phyloP scores from a whole-genome alignment of 768 basidiomycete species.

The Pholiota conissans region DNA sequence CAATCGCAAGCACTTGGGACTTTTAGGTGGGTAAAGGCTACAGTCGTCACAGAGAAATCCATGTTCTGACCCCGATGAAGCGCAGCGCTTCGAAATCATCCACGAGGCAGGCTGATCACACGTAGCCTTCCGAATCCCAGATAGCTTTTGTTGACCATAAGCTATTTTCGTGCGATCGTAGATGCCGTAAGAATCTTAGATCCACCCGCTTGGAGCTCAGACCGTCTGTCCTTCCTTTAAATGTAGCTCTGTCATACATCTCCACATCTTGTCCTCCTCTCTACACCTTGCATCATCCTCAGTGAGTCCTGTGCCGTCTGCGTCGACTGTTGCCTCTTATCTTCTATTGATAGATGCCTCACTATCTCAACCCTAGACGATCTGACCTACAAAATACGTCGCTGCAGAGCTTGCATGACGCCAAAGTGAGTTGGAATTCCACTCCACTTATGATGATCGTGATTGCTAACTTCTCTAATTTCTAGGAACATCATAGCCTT shows the following conservation, averaged over 20 bases:
- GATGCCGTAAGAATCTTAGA: not conserved
- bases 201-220: not conserved
- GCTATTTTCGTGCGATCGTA: not conserved
- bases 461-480: not conserved
- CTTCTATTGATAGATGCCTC: not conserved
- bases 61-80: not conserved
- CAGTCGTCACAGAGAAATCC: not conserved
- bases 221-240: not conserved
- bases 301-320: not conserved
- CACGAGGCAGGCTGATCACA: not conserved
- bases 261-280: not conserved
- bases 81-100: not conserved
- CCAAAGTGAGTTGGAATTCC: not conserved
- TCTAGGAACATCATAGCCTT: not conserved
- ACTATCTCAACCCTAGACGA: not conserved
- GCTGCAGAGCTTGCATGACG: not conserved
- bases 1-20: not conserved
- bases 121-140: not conserved
- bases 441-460: not conserved
- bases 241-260: not conserved
- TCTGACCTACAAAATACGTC: not conserved
- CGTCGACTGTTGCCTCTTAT: not conserved
- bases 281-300: not conserved
- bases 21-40: not conserved
- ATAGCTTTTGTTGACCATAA: not conserved